Percentiles rank a stretch among this genome's conserved stretches.
Conservation (phyloP, 192 early-diverging fungal genomes). For the Umbelopsis sp. region DNA sequence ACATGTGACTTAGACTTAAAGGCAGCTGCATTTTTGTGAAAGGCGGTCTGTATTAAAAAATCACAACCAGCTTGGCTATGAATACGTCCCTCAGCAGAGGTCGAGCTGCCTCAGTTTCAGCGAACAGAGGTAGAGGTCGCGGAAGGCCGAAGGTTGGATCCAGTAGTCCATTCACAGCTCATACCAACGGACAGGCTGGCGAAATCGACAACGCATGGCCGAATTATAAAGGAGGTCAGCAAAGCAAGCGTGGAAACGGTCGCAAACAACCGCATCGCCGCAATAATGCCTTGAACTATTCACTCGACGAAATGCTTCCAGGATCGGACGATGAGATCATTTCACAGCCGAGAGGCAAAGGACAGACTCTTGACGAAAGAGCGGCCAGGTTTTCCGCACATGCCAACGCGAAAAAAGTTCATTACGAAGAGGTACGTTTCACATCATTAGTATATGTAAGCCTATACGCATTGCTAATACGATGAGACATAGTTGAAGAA, state of each 20-base stretch:
- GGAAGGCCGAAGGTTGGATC: not conserved
- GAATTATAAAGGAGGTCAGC: not conserved
- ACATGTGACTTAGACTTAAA: too few species aligned
- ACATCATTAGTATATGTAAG: not conserved
- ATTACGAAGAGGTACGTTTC: conserved; percentile 8
- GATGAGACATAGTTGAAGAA: conserved; percentile 57
- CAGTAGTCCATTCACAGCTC: not conserved
- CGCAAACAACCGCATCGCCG: not conserved
- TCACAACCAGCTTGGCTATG: not conserved
- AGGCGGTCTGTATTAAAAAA: not conserved
- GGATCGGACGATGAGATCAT: not conserved
- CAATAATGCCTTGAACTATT: not conserved
- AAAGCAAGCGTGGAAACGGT: not conserved
- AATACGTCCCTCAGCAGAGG: conserved; percentile 6
- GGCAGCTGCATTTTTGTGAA: not conserved
- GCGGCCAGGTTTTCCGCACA: conserved; percentile 13
- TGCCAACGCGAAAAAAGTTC: conserved; percentile 10
- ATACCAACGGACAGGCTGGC: not conserved
- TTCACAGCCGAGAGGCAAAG: not conserved
- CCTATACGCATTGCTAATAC: not conserved
- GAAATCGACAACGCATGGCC: not conserved
- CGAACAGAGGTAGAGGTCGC: conserved; percentile 12
- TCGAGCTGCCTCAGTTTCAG: conserved; percentile 1
- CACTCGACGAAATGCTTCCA: conserved; percentile 4
- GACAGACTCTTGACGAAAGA: conserved; percentile 3